Evolutionary conservation across 345 rosid species (phyloP), one percentile per base, ranked within the genome.

Genomic region (Carallia pectinifolia): DNA sequence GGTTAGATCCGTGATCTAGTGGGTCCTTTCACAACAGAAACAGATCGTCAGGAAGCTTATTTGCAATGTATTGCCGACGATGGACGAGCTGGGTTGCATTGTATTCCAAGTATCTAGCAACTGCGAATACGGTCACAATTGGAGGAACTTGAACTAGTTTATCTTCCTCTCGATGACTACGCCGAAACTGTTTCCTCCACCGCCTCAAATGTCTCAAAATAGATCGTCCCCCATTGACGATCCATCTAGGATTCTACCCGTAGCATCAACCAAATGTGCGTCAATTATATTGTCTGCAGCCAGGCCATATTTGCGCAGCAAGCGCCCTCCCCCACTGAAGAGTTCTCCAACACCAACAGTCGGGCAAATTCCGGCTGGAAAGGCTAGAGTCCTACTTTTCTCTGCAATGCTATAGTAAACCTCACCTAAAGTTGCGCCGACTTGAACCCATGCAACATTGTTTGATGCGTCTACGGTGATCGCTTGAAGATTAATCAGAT

Each of bases 291-390:
- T 53, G 44, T 77, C 81, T 1, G 70, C 70, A 1, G 77, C 70
- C 15, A 72, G 31, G 18, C 81, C 81, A 30, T 47, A 72, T 38
- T 68, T 77, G 2, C 72, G 64, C 31, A 69, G 3, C 58, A 69
- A 10, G 56, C 72, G 18, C 13, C 80, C 80, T 30, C 76, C 76
- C 4, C 76, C 76, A 13, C 72, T 71, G 18, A 77, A 40, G 58
- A 72, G 80, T 17, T 76, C 80, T 0, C 76, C 81, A 33, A 72
- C 70, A 0, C 77, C 81, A 0, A 68, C 66, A 2, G 65, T 72
- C 1, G 73, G 66, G 27, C 77, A 77, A 58, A 47, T 13, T 2
- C 81, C 81, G 0, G 76, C 74, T 0, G 81, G 70, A 47, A 77
- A 68, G 36, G 67, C 81, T 5, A 69, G 65, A 31, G 29, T 60